Conservation (phyloP, 1,284 basidiomycete genomes). For the Microbotryum silenes-acaulis region DNA sequence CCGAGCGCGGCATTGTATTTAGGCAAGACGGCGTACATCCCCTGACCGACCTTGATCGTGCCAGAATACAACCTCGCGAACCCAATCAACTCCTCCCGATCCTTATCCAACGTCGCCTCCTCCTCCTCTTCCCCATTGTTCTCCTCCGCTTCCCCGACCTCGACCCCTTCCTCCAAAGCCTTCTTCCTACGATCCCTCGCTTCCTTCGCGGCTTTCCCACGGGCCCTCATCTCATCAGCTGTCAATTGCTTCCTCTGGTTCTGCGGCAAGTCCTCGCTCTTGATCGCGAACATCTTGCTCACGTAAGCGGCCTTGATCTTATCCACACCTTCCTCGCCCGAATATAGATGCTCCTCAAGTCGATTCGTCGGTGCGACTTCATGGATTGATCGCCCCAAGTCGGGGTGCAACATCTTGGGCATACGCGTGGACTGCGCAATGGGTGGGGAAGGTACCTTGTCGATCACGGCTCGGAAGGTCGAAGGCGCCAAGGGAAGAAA, state of each 20-base stretch:
- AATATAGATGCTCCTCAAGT: conserved; percentile 73
- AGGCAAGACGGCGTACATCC: conserved; percentile 70
- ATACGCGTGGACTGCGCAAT: conserved; percentile 74
- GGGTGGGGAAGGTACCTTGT: conserved; percentile 80
- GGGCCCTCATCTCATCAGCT: conserved; percentile 75
- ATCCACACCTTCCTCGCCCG: conserved; percentile 52
- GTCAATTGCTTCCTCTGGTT: conserved; percentile 68
- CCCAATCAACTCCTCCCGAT: conserved; percentile 54
- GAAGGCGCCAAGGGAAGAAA: conserved; percentile 93
- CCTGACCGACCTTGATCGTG: conserved; percentile 59
- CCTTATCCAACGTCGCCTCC: conserved; percentile 24
- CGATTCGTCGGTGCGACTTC: conserved; percentile 61
- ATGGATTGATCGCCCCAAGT: conserved; percentile 46
- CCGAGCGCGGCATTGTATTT: conserved; percentile 71
- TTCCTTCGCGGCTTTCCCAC: conserved; percentile 42
- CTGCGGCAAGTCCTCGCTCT: conserved; percentile 70
- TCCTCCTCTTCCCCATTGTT: conserved; percentile 1
- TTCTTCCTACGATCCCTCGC: conserved; percentile 36
- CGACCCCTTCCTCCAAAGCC: conserved; percentile 36
- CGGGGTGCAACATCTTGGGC: conserved; percentile 85
- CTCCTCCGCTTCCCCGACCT: background rate
- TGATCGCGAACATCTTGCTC: conserved; percentile 97
- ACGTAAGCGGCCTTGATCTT: conserved; percentile 76
- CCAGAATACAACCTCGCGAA: conserved; percentile 94
- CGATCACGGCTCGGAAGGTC: conserved; percentile 85